phyloP scores from a whole-genome alignment of 805 yeast genomes.

The Saturnispora sanitii region DNA sequence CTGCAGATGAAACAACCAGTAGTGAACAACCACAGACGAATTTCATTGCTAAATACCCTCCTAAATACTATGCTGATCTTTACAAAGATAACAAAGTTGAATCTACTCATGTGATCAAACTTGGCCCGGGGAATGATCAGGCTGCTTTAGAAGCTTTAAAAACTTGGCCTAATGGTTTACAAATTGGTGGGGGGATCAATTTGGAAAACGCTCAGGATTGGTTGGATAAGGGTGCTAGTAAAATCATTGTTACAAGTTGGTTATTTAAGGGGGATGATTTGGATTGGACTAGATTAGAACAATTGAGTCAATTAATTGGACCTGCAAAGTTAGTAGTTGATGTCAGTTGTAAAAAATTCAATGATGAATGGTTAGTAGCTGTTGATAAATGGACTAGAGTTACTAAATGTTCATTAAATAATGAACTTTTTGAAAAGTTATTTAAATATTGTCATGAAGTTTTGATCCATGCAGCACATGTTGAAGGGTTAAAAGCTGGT shows the following conservation, averaged over 20 bases:
- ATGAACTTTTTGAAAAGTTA: constrained; percentile 43
- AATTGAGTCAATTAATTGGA: constrained; percentile 50
- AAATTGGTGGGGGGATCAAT: constrained; percentile 90
- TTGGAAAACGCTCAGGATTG: constrained; percentile 63
- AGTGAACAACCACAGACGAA: constrained; percentile 46
- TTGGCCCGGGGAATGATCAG: constrained; percentile 73
- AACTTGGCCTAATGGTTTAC: constrained; percentile 66
- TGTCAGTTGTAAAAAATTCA: constrained; percentile 59
- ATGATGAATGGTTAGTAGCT: constrained; percentile 79
- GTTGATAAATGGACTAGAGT: constrained; percentile 96
- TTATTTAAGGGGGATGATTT: constrained; percentile 56
- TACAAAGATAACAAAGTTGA: constrained; percentile 47
- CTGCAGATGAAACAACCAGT: constrained; percentile 23
- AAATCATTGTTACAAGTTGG: constrained; percentile 90
- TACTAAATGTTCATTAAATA: constrained; percentile 51
- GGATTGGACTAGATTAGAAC: constrained; percentile 39
- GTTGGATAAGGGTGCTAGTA: constrained; percentile 70
- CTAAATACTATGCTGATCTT: constrained; percentile 64
- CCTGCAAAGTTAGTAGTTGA: constrained; percentile 69
- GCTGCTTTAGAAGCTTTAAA: constrained; percentile 72
- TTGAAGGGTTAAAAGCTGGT: constrained; percentile 92
- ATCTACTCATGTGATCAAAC: constrained; percentile 90
- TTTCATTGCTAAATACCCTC: constrained; percentile 65
- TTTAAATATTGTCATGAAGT: constrained; percentile 72
- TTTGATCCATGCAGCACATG: constrained; percentile 95